Base-by-base conservation (phyloP, 2,329 filamentous ascomycete species). In the Achaetomium macrosporum region DNA sequence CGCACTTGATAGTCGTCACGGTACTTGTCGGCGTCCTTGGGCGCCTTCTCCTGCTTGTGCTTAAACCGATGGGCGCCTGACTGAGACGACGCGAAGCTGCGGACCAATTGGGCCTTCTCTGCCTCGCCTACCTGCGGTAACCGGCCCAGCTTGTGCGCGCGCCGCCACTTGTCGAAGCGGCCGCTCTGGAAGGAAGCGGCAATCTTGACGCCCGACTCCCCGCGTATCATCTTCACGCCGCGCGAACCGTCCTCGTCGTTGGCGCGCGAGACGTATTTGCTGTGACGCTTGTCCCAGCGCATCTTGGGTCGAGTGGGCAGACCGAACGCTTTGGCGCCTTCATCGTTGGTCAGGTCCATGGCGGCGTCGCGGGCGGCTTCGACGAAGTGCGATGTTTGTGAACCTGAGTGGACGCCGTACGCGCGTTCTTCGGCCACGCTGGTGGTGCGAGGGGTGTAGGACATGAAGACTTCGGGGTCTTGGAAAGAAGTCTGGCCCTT, bases 221-320 rank as follows among this genome's bases (percentile, higher is more conserved):
- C 91, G 57, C 82, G 80, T 52, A 96, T 85, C 73, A 96, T 85
- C 65, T 79, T 80, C 55, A 73, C 69, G 44, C 80, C 79, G 65
- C 84, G 85, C 62, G 76, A 95, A 37, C 93, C 93, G 72, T 99
- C 95, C 62, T 95, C 88, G 72, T 99, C 93, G 76, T 99, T 97
- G 62, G 84, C 84, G 35, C 88, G 83, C 12, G 88, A 78, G 35
- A 99, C 92, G 73, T 97, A 99, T 72, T 96, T 97, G 73, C 88
- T 95, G 65, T 84, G 82, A 71, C 96, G 95, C 75, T 95, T 92
- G 74, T 99, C 93, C 93, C 93, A 99, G 60, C 93, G 86, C 84
- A 96, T 85, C 60, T 84, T 81, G 45, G 84, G 72, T 62, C 84
- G 86, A 43, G 84, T 81, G 2, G 90, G 83, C 63, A 88, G 83